Base-by-base conservation (phyloP, 2,329 filamentous ascomycete genomes). In the Trichoderma sp. region DNA sequence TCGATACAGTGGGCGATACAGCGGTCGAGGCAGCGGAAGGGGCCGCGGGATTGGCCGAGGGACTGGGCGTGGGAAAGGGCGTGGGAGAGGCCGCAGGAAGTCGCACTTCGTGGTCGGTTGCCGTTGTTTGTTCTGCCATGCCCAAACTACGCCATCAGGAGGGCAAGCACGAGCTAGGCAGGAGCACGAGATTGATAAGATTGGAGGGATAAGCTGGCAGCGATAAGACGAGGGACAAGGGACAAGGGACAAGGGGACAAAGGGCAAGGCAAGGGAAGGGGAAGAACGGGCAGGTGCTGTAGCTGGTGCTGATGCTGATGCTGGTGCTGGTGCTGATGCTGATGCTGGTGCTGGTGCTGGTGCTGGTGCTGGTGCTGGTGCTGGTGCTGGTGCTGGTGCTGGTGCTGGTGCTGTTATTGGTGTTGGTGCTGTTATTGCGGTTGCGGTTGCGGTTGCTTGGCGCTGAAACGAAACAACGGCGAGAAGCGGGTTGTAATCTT, bases 61-160 rank as follows among this genome's bases (percentile, higher is more conserved):
- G 42, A n/a, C n/a, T 22, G n/a, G 42, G 15, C 17, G 37, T 73
- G 69, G 76, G n/a, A n/a, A n/a, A n/a, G n/a, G n/a, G 72, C 76
- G 74, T 76, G 73, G 78, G 75, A 73, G 78, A 73, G 73, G 73
- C 73, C 72, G 80, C 78, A 74, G 82, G 82, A 79, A 83, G 82
- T 81, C 80, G 84, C 83, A 80, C 81, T 81, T 85, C 82, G 84
- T 84, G 83, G 79, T 86, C 83, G 80, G 82, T 80, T 83, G 78
- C 77, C 78, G 77, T 74, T 79, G 80, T 88, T 87, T 83, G 86
- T 84, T 88, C 86, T 87, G 86, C 86, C 86, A 88, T 88, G 84
- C 79, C 79, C 78, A 74, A 84, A 86, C 86, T 87, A 88, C 86
- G 86, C 86, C 86, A 88, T 88, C 79, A 82, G 84, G 81, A 84